Conservation (phyloP, 768 basidiomycete species). For the Boletus rex-veris region DNA sequence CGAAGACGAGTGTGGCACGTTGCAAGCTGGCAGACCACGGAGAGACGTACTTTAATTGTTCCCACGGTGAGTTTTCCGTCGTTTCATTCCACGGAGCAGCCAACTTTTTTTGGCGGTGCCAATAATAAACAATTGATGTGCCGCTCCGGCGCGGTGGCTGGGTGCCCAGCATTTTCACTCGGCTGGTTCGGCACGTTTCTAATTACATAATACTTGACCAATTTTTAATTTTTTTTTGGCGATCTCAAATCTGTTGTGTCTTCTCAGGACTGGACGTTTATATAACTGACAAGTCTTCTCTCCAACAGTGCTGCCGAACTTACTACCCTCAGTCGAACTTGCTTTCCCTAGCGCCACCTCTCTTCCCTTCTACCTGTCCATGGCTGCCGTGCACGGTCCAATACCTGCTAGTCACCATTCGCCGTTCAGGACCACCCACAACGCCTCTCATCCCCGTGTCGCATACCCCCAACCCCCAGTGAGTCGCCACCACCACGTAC, state of each 20-base stretch:
- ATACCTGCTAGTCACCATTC: conserved; percentile 26
- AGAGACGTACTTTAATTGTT: conserved; percentile 14
- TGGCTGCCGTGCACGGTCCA: conserved; percentile 34
- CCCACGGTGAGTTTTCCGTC: conserved; percentile 34
- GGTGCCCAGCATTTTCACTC: conserved; percentile 22
- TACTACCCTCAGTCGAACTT: conserved; percentile 5
- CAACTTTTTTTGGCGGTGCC: conserved; percentile 24
- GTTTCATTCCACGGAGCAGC: conserved; percentile 24
- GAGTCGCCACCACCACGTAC: neutral
- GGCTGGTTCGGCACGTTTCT: conserved; percentile 27
- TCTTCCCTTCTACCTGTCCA: conserved; percentile 1
- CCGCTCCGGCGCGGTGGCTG: conserved; percentile 19
- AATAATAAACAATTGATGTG: conserved; percentile 29
- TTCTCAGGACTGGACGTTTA: conserved; percentile 23
- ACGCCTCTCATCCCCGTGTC: conserved; percentile 26
- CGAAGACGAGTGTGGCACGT: conserved; percentile 23
- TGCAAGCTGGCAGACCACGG: conserved; percentile 6
- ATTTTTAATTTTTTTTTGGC: conserved; percentile 3
- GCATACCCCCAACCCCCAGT: conserved; percentile 28
- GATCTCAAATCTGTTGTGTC: conserved; percentile 10
- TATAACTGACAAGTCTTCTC: conserved; percentile 18
- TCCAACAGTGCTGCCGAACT: conserved; percentile 17
- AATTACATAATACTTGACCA: conserved; percentile 17
- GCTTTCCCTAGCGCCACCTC: conserved; percentile 18
- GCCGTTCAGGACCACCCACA: conserved; percentile 26